Base-by-base conservation (phyloP, 768 basidiomycete species). In the Lactarius sanguifluus region DNA sequence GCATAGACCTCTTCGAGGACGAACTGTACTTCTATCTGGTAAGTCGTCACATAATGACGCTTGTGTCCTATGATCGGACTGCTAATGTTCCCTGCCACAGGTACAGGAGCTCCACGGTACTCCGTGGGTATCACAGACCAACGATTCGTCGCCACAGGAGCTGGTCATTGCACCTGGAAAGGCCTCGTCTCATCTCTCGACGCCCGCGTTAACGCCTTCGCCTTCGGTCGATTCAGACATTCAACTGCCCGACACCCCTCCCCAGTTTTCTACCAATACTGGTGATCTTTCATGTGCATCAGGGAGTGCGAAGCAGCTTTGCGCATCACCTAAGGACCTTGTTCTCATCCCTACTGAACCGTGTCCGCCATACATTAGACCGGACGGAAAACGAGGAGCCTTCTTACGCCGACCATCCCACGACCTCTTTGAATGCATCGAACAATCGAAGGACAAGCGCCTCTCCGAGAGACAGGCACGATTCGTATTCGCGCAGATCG, bases 401-500 rank as follows among this genome's bases (percentile, higher is more conserved):
- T 85, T 82, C 73, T 80, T 85, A 28, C 85, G 91, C 38, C 85
- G 94, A 43, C 83, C 91, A 25, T 94, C 94, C 12, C 87, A 96
- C 75, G 96, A 98, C 76, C 81, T 98, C 54, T 98, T 97, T 72
- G 96, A 98, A 76, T 96, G 92, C 75, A 95, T 97, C 56, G 96
- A 98, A 77, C 90, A 92, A 72, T 87, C 88, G 23, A 84, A 85
- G 70, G 81, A 94, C 74, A 90, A 90, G 68, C 85, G 88, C 13
- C 83, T 98, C 56, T 83, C 86, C 15, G 94, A 96, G 76, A 79
- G 78, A 57, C 86, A 91, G 73, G 90, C 94, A 12, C 85, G 88
- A 61, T 88, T 88, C 76, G 87, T 97, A 70, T 94, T 96, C 75
- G 81, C 83, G 40, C 96, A 98, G 77, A 85, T 97, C 54, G 92